phyloP scores from a whole-genome alignment of 768 basidiomycete genomes.

The Leccinellum albellum region DNA sequence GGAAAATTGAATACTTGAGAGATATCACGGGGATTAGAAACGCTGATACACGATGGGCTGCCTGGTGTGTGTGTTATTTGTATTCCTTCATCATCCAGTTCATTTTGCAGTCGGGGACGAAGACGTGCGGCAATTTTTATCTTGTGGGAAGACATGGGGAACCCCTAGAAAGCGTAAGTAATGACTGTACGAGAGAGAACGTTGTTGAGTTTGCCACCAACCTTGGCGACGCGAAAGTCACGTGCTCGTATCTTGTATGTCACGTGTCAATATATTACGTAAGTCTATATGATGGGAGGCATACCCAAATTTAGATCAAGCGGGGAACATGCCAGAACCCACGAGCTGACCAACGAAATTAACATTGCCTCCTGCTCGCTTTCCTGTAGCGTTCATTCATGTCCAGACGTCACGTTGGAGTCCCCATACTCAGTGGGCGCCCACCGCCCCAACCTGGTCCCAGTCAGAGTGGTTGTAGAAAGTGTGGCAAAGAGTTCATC shows the following conservation, averaged over 20 bases:
- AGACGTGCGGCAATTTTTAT: constrained; percentile 73
- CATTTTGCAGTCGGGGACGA: constrained; percentile 58
- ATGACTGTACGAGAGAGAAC: not conserved
- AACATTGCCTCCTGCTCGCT: not conserved
- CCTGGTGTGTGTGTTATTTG: constrained; percentile 45
- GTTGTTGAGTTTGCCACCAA: constrained; percentile 20
- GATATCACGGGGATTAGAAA: constrained; percentile 67
- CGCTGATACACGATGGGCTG: constrained; percentile 50
- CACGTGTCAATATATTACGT: not conserved
- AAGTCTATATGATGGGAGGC: not conserved
- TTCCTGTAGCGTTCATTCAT: constrained; percentile 7
- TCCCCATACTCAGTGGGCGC: constrained; percentile 71
- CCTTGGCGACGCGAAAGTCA: constrained; percentile 24
- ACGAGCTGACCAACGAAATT: not conserved
- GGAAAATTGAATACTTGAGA: constrained; percentile 76
- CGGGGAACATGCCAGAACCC: constrained; percentile 10
- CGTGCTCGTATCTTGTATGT: constrained; percentile 15
- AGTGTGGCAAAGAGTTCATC: constrained; percentile 72
- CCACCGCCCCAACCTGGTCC: constrained; percentile 38
- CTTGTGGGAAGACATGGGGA: constrained; percentile 37
- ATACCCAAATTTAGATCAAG: not conserved
- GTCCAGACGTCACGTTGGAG: constrained; percentile 36
- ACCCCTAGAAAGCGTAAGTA: not conserved
- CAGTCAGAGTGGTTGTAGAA: constrained; percentile 49
- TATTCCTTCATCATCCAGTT: constrained; percentile 60